phyloP scores from a whole-genome alignment of 371 early-diverging fungal genomes.

The Mortierella sp. region DNA sequence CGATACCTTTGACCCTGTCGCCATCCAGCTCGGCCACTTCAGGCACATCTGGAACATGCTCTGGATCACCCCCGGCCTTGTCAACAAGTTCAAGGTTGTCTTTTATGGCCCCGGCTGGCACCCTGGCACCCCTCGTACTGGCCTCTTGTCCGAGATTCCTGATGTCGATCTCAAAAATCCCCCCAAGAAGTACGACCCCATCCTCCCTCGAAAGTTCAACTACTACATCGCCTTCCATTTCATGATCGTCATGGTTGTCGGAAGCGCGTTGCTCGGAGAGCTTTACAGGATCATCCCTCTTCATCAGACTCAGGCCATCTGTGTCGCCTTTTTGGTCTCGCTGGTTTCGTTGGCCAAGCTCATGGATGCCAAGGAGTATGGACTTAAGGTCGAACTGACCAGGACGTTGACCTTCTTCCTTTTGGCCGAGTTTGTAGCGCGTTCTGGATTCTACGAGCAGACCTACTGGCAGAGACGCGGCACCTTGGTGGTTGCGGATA shows the following conservation, averaged over 20 bases:
- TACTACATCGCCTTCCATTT: conserved; percentile 59
- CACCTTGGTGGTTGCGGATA: conserved; percentile 49
- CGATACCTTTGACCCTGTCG: conserved; percentile 68
- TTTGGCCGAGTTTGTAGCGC: conserved; percentile 52
- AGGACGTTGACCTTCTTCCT: conserved; percentile 41
- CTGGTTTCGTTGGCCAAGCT: conserved; percentile 45
- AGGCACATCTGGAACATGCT: conserved; percentile 59
- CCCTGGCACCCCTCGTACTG: conserved; percentile 62
- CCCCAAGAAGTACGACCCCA: conserved; percentile 63
- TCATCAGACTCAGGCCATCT: conserved; percentile 44
- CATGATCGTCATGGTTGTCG: conserved; percentile 46
- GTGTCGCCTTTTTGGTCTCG: conserved; percentile 38
- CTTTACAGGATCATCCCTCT: conserved; percentile 53
- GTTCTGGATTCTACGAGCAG: conserved; percentile 47
- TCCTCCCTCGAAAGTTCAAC: conserved; percentile 57
- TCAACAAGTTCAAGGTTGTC: conserved; percentile 64
- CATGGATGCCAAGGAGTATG: conserved; percentile 50
- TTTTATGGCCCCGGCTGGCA: conserved; percentile 75
- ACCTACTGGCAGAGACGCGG: conserved; percentile 51
- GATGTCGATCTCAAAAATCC: conserved; percentile 59
- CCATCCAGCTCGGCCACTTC: conserved; percentile 65
- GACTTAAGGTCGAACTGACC: conserved; percentile 43
- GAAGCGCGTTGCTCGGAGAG: conserved; percentile 45
- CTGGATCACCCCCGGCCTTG: conserved; percentile 56
- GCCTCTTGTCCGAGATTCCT: conserved; percentile 63